phyloP scores from a whole-genome alignment of 1,284 basidiomycete species.

The Sutorius eximius region DNA sequence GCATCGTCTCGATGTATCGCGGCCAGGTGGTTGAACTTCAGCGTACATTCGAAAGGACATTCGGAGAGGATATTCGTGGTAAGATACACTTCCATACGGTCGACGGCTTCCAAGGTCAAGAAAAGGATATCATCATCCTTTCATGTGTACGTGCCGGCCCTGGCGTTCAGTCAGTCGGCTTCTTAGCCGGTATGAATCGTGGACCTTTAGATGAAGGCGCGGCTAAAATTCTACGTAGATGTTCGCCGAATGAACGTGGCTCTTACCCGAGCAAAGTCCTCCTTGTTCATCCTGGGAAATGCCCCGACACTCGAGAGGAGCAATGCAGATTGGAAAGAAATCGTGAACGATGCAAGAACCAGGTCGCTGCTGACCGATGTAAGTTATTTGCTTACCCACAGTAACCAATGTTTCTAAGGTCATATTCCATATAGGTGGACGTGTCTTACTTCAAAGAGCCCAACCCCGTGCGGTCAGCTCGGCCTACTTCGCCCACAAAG shows the following conservation, averaged over 20 bases:
- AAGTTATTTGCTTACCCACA: conserved; percentile 26
- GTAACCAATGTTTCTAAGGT: background rate
- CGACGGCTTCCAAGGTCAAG: conserved; percentile 97
- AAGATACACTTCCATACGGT: conserved; percentile 96
- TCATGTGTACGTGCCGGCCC: conserved; percentile 91
- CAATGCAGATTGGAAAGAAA: conserved; percentile 76
- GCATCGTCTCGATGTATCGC: conserved; percentile 94
- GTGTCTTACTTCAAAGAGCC: conserved; percentile 39
- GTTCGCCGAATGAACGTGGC: conserved; percentile 96
- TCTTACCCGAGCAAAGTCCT: conserved; percentile 92
- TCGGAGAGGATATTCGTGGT: conserved; percentile 71
- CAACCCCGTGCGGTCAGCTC: conserved; percentile 3
- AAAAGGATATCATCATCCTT: conserved; percentile 94
- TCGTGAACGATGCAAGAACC: conserved; percentile 73
- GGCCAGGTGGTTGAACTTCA: conserved; percentile 85
- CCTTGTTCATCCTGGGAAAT: conserved; percentile 92
- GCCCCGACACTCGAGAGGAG: conserved; percentile 84
- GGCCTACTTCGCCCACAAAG: conserved; percentile 23
- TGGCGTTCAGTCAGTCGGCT: conserved; percentile 81
- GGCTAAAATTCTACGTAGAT: conserved; percentile 46
- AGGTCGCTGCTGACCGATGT: conserved; percentile 58
- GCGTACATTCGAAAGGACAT: conserved; percentile 68
- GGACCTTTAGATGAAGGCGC: conserved; percentile 1
- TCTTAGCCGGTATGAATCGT: conserved; percentile 67
- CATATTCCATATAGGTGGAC: conserved; percentile 35